Base-by-base conservation (phyloP, 495 filamentous ascomycete genomes). In the Daldinia childiae region DNA sequence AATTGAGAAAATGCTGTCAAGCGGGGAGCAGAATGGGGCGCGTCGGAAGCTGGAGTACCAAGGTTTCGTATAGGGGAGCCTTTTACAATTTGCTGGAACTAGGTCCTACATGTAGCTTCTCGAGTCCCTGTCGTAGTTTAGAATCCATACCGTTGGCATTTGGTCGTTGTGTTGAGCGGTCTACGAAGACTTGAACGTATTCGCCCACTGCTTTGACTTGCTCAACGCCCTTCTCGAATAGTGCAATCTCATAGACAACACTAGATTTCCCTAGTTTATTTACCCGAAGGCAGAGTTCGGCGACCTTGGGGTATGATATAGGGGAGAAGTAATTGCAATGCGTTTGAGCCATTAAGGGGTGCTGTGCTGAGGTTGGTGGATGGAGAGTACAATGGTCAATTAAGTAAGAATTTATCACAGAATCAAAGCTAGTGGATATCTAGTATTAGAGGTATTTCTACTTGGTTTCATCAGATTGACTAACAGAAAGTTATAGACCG, bases 231-330 rank as follows among this genome's bases (percentile, higher is more conserved):
- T 86, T 83, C 74, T 92, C 90, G 71, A 98, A 98, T 12, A 99
- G 86, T 3, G 90, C 95, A 36, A 97, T 87, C 74, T 99, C 95
- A 77, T 97, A 99, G 7, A 89, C 91, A n/a, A 95, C 94, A 73
- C 93, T 97, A 17, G 92, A 93, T 69, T 88, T 91, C 1, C 93
- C 92, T 5, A 99, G 83, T 75, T 90, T 92, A 65, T 90, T 93
- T 11, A 97, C 93, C 2, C 94, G 85, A 34, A 99, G 76, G 3
- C 90, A 93, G 0, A 97, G 83, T 63, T 97, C 93, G 5, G 96
- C 84, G 6, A 92, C 82, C 57, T 90, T 91, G 2, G 95, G 95
- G 73, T 93, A 99, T 0, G 88, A 85, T n/a, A 95, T 90, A 0
- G 91, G 89, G 1, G 87, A 88, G 76, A 98, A 94, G 81, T 93